A percentile compares a stretch with the other conserved stretches of the same genome.
These are phyloP conservation scores for Neckera pumila DNA, from an alignment of 225 moss, liverwort and hornwort genomes.

Conservation along the genomic window DNA sequence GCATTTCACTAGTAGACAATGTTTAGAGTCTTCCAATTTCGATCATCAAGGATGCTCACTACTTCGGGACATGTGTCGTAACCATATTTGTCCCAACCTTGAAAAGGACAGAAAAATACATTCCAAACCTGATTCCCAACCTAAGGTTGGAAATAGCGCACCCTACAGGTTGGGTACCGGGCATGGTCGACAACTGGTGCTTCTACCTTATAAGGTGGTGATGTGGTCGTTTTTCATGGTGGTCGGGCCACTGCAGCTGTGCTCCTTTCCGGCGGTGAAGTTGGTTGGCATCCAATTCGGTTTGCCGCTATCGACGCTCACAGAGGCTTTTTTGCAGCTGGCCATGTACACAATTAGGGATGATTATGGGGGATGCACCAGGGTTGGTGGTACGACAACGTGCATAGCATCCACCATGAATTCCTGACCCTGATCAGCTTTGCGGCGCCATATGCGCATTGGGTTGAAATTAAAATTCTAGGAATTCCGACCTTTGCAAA, in stretches of 20 bases:
- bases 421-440: constrained; percentile 33
- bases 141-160: too few species aligned
- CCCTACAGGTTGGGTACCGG: too few species aligned
- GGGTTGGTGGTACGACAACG: constrained; percentile 49
- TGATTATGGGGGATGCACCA: constrained; percentile 37
- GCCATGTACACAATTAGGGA: constrained; percentile 18
- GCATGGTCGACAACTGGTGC: too few species aligned
- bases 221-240: constrained; percentile 59
- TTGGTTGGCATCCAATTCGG: constrained; percentile 24
- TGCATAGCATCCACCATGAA: constrained; percentile 39
- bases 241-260: constrained; percentile 71
- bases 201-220: constrained; percentile 62
- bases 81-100: too few species aligned
- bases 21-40: too few species aligned
- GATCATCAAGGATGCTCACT: too few species aligned
- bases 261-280: constrained; percentile 54
- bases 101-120: too few species aligned
- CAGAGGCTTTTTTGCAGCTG: constrained; percentile 16
- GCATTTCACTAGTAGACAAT: too few species aligned
- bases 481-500: constrained; percentile 42
- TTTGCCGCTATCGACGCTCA: constrained; percentile 24
- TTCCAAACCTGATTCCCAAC: too few species aligned
- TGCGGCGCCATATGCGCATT: constrained; percentile 54
- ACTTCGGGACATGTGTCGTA: too few species aligned
- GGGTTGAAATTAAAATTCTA: constrained; percentile 38